Base-by-base conservation (phyloP, 306 rosid species). In the Medicago ruthenica region DNA sequence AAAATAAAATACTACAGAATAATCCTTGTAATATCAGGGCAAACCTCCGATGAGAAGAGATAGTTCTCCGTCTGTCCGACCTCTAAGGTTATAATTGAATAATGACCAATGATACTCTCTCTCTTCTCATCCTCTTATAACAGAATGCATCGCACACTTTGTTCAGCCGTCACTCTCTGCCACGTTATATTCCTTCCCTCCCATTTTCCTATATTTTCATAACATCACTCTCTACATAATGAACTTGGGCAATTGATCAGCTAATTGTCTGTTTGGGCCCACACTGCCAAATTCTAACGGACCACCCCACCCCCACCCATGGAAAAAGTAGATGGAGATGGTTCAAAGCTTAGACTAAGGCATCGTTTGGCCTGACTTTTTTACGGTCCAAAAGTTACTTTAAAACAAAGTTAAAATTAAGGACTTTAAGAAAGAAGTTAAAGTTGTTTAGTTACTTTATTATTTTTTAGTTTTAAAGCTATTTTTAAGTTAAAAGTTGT, bases 321-420 rank as follows among this genome's bases (percentile, higher is more conserved):
- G 13, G 61, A 54, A 54, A 54, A 55, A 20, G 34, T 55, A 57
- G 63, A 58, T 5, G 63, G 63, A 57, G 14, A 11, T 58, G 63
- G 62, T 22, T 58, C 63, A 58, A 21, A 21, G 37, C 37, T 21
- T 21, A 55, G 34, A 55, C 34, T 18, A n/a, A n/a, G n/a, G n/a
- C n/a, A n/a, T n/a, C n/a, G n/a, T n/a, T n/a, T n/a, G n/a, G n/a
- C n/a, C n/a, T n/a, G n/a, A n/a, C n/a, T n/a, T n/a, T n/a, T n/a
- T n/a, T n/a, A n/a, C n/a, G n/a, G n/a, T n/a, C n/a, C n/a, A n/a
- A n/a, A n/a, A n/a, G n/a, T n/a, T n/a, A n/a, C n/a, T n/a, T n/a
- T n/a, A n/a, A n/a, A n/a, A n/a, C n/a, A n/a, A n/a, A n/a, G n/a
- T n/a, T n/a, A n/a, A n/a, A n/a, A n/a, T n/a, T n/a, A n/a, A n/a